Evolutionary conservation across 2,329 filamentous ascomycete species (phyloP).

Genomic region (Colletotrichum kahawae): DNA sequence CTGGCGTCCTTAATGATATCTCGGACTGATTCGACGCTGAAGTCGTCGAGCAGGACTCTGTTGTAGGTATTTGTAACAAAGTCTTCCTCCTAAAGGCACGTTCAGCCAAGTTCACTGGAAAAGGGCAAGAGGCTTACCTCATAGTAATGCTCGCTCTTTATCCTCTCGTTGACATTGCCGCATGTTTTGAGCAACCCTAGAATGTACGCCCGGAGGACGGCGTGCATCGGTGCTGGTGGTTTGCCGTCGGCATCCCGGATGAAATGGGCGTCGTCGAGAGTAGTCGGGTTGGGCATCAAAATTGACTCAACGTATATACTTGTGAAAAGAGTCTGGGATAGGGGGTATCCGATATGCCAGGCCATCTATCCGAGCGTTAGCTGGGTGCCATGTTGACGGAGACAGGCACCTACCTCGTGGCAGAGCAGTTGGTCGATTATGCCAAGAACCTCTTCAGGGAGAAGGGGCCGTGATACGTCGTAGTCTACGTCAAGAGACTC

Average conservation of each 20-base stretch:
- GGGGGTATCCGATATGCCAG: constrained; percentile 94
- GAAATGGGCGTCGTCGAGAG: constrained; percentile 71
- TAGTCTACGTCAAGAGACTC: constrained; percentile 87
- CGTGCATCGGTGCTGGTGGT: constrained; percentile 51
- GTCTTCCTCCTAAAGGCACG: constrained; percentile 80
- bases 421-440: constrained; percentile 94
- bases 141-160: constrained; percentile 86
- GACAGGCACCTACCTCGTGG: constrained; percentile 69
- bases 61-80: constrained; percentile 94
- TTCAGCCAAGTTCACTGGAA: neutral
- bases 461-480: constrained; percentile 70
- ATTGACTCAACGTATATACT: constrained; percentile 89
- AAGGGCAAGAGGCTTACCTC: constrained; percentile 64
- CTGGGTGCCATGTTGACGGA: neutral
- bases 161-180: constrained; percentile 75
- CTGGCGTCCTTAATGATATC: constrained; percentile 59
- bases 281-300: constrained; percentile 70
- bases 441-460: constrained; percentile 82
- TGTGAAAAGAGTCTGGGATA: constrained; percentile 94
- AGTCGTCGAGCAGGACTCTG: constrained; percentile 72
- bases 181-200: constrained; percentile 84
- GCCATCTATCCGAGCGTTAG: constrained; percentile 68
- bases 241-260: constrained; percentile 35
- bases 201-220: constrained; percentile 84
- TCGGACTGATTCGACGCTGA: constrained; percentile 63